Evolutionary conservation across 768 basidiomycete species (phyloP).

Genomic region (Mycena galopus): DNA sequence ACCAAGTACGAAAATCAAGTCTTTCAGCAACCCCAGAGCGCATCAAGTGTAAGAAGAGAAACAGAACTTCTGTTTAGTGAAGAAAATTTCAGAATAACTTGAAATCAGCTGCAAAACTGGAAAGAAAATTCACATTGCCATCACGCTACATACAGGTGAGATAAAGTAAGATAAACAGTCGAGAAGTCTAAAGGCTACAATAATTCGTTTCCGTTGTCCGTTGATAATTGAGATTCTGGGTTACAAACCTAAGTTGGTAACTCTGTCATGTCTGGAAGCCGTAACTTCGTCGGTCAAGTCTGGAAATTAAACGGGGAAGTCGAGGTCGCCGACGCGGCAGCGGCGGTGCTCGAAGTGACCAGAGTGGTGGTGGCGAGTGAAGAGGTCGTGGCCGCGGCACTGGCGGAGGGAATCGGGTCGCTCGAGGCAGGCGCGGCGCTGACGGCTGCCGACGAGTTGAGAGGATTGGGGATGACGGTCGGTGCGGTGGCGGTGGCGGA

Average conservation of each 20-base stretch:
- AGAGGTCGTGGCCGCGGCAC: not conserved
- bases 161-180: not conserved
- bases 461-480: constrained; percentile 15
- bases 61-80: no score
- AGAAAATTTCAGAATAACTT: no score
- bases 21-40: no score
- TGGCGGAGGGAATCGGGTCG: not conserved
- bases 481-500: constrained; percentile 1
- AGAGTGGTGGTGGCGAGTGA: not conserved
- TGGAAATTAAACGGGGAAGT: constrained; percentile 28
- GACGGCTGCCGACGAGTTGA: not conserved
- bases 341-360: not conserved
- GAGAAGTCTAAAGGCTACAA: constrained; percentile 16
- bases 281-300: not conserved
- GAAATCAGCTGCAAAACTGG: no score
- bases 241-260: not conserved
- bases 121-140: not conserved
- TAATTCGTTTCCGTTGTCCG: not conserved
- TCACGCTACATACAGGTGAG: not conserved
- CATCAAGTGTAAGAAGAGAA: no score
- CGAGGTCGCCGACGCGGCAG: not conserved
- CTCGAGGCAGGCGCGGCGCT: not conserved
- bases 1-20: no score
- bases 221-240: not conserved
- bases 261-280: no score